phyloP scores from a whole-genome alignment of 306 rosid species.

The Cucumis cinereus region DNA sequence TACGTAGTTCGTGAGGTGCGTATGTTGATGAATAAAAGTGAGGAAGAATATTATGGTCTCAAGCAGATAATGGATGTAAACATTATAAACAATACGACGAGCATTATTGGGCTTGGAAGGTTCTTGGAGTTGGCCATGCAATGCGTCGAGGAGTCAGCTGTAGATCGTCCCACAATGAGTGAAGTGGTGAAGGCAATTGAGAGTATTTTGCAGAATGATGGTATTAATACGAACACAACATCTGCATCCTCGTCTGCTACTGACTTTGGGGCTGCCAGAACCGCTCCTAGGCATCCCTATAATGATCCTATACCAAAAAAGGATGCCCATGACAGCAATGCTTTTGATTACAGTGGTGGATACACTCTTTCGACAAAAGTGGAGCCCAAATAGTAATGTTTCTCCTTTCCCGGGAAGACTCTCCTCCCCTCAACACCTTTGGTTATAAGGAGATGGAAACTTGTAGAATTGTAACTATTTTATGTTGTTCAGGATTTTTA shows the following conservation, averaged over 20 bases:
- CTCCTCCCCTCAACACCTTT: not conserved
- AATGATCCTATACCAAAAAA: conserved; percentile 38
- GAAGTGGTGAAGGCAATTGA: conserved; percentile 69
- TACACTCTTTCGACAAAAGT: conserved; percentile 45
- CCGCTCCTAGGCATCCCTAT: conserved; percentile 54
- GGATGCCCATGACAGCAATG: conserved; percentile 29
- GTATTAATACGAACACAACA: conserved; percentile 65
- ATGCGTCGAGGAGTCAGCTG: conserved; percentile 75
- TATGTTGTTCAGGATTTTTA: not conserved
- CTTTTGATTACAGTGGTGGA: conserved; percentile 75
- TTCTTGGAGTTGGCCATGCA: conserved; percentile 76
- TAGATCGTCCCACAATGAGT: conserved; percentile 82
- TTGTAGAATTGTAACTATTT: not conserved
- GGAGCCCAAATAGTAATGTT: conserved; percentile 48
- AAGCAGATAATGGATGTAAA: conserved; percentile 48
- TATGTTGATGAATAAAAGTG: conserved; percentile 28
- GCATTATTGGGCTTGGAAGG: conserved; percentile 43
- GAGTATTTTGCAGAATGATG: conserved; percentile 69
- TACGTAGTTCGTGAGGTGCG: conserved; percentile 67
- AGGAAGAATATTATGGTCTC: conserved; percentile 55
- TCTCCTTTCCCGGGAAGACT: not conserved
- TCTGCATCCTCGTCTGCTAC: conserved; percentile 89
- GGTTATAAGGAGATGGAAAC: not conserved
- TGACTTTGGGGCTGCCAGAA: conserved; percentile 44
- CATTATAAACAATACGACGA: conserved; percentile 32